phyloP scores from a whole-genome alignment of 495 filamentous ascomycete genomes.

The Evansstolkia leycettana region DNA sequence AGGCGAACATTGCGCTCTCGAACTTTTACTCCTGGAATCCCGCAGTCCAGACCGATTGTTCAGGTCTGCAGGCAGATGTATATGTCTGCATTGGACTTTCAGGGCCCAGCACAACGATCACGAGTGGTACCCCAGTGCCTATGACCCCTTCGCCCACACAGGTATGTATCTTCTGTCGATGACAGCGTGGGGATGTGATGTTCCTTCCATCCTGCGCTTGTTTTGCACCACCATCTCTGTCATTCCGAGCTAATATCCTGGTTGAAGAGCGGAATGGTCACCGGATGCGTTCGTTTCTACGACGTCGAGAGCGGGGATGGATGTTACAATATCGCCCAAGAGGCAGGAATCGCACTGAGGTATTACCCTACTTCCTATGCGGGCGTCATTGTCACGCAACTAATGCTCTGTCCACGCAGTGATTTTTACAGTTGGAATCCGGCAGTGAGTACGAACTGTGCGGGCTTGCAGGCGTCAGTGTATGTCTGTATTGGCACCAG shows the following conservation, averaged over 20 bases:
- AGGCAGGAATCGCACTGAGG: background rate
- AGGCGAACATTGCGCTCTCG: slow-evolving; percentile 2
- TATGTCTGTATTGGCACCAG: slow-evolving; percentile 1
- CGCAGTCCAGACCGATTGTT: slow-evolving; percentile 6
- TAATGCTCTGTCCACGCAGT: too few relatives aligned
- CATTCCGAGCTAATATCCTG: too few relatives aligned
- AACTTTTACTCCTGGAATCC: slow-evolving; percentile 11
- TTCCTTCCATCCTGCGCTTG: too few relatives aligned
- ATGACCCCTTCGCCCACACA: background rate
- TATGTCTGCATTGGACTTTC: slow-evolving; percentile 1
- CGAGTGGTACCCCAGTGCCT: background rate
- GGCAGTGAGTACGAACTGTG: background rate
- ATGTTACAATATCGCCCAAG: background rate
- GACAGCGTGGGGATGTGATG: too few relatives aligned
- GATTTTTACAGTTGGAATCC: background rate
- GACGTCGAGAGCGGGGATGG: background rate
- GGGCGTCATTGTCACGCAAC: too few relatives aligned
- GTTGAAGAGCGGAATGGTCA: background rate
- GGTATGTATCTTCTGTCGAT: too few relatives aligned
- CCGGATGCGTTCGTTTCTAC: background rate
- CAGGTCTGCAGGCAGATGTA: background rate
- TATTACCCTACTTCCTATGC: too few relatives aligned
- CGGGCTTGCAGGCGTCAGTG: background rate
- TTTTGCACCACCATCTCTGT: too few relatives aligned
- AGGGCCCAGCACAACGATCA: background rate